A percentile compares a stretch with the other conserved stretches of the same genome.
Conservation (phyloP, 192 early-diverging fungal genomes). For the Coemansia sp. region DNA sequence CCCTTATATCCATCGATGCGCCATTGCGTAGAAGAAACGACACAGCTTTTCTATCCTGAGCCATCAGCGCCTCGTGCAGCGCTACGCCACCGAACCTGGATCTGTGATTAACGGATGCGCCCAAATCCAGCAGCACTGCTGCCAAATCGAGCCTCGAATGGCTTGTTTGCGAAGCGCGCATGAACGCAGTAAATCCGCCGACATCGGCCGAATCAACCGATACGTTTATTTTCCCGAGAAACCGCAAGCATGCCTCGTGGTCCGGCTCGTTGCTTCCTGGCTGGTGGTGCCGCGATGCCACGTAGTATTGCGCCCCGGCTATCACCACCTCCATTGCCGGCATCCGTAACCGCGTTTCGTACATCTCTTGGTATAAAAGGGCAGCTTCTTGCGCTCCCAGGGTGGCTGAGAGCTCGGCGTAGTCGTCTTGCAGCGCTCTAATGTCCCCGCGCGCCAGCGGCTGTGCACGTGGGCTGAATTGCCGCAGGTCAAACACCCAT, state of each 20-base stretch:
- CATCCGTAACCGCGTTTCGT: constrained; percentile 41
- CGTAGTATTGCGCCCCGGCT: constrained; percentile 49
- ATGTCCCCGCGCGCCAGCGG: constrained; percentile 45
- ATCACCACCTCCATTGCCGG: constrained; percentile 55
- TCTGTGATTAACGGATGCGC: constrained; percentile 43
- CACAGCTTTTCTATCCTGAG: constrained; percentile 42
- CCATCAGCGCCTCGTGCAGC: constrained; percentile 53
- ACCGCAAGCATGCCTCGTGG: constrained; percentile 28
- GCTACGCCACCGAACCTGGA: constrained; percentile 53
- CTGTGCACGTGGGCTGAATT: constrained; percentile 36
- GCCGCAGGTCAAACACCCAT: constrained; percentile 35
- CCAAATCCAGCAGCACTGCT: constrained; percentile 32
- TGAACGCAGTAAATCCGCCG: constrained; percentile 53
- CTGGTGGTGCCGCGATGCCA: constrained; percentile 7
- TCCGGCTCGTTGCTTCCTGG: constrained; percentile 4
- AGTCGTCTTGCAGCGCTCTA: constrained; percentile 11
- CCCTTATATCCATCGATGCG: constrained; percentile 40
- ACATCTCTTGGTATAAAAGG: constrained; percentile 18
- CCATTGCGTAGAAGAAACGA: constrained; percentile 45
- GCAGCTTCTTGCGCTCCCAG: background rate
- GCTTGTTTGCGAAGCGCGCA: constrained; percentile 48
- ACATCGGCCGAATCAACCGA: constrained; percentile 36
- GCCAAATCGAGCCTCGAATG: constrained; percentile 48
- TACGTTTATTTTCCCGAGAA: constrained; percentile 27
- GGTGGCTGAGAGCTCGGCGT: background rate